Base-by-base conservation (phyloP, 176 grass and related monocot species). In the Aechmea fasciata region DNA sequence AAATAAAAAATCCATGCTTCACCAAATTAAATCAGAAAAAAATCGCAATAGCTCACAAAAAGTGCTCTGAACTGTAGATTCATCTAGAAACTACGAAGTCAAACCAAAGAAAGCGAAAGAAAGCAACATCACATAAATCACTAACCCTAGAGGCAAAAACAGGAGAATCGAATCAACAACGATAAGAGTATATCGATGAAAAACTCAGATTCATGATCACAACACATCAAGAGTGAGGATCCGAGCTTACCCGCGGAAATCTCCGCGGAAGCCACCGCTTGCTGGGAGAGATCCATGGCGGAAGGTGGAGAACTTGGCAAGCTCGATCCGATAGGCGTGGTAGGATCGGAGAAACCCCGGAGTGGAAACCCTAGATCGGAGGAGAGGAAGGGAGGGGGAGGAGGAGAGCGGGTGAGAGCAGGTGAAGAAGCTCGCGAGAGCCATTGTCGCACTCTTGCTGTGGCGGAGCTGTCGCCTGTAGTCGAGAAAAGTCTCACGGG, bases 201-300 rank as follows among this genome's bases (percentile, higher is more conserved):
- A 61, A 61, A 61, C 13, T 61, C 17, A 61, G 15, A 61, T 41
- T 41, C 33, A 41, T 41, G 13, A 59, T 17, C 14, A 59, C 15
- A 61, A 61, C 13, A 14, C 26, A 14, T 41, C 25, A 66, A 28
- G 11, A 15, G 33, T 41, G 33, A 70, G 18, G 7, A 71, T 18
- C 51, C 19, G 51, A 71, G 51, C 13, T 69, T 53, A 22, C 72
- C 72, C 20, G 13, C 22, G 59, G 29, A 74, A 18, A 17, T 65
- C 51, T n/a, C 14, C 19, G 12, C 50, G 2, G 47, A 64, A 3
- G 2, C 59, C 47, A 48, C 48, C 61, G 12, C 48, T 19, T 10
- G 19, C 1, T 13, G 72, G 18, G 48, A 73, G 17, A 17, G 72
- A 74, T 74, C 72, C 61, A 48, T n/a, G 13, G 57, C 52, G 72